Conservation (phyloP, 2,329 filamentous ascomycete species). For the Phaeosphaeriaceae sp. region DNA sequence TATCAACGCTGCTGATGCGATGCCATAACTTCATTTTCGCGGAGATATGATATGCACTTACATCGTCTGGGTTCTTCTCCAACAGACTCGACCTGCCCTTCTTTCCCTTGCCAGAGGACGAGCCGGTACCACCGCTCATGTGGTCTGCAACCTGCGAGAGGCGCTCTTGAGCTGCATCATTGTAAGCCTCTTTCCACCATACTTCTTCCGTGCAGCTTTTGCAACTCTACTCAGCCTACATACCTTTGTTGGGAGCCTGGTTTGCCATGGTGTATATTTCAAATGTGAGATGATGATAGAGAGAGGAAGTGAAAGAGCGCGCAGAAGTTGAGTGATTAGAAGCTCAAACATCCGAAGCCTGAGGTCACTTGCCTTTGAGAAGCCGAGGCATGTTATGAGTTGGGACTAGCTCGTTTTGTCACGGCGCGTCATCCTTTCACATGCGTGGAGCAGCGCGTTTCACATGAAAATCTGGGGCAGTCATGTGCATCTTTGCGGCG, state of each 20-base stretch:
- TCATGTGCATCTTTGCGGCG: not conserved
- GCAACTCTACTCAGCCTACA: not conserved
- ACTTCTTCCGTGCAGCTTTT: not conserved
- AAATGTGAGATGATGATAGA: not conserved
- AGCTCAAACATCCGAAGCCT: conserved; percentile 3
- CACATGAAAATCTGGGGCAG: conserved; percentile 22
- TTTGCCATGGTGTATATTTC: conserved; percentile 42
- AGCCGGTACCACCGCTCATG: conserved; percentile 48
- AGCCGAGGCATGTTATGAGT: conserved; percentile 22
- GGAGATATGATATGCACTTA: conserved; percentile 28
- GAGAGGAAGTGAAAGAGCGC: not conserved
- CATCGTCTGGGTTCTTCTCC: conserved; percentile 65
- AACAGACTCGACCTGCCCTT: conserved; percentile 54
- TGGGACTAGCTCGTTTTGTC: conserved; percentile 16
- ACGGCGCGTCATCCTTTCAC: conserved; percentile 24
- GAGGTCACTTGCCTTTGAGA: conserved; percentile 19
- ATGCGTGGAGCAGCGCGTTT: conserved; percentile 22
- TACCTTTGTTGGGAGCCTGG: conserved; percentile 41
- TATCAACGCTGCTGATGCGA: not conserved
- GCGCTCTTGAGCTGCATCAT: conserved; percentile 60
- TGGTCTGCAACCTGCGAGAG: conserved; percentile 66
- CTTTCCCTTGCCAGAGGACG: conserved; percentile 26
- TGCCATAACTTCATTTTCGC: not conserved
- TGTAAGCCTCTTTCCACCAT: not conserved
- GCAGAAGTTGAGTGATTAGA: conserved; percentile 1